Evolutionary conservation across 805 yeast species (phyloP).

Genomic region (Kockiozyma suomiensis): DNA sequence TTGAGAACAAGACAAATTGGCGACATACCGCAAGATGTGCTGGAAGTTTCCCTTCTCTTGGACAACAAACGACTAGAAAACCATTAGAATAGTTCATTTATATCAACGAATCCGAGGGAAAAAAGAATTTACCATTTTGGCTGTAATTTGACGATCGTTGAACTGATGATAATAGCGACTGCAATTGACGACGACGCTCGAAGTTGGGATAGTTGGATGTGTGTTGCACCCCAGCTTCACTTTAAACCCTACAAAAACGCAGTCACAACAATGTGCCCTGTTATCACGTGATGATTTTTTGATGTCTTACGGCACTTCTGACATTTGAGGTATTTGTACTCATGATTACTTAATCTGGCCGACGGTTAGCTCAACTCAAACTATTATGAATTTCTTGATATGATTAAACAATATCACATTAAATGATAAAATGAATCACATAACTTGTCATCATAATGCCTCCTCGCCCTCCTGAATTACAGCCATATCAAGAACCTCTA

Average conservation of each 20-base stretch:
- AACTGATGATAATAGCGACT: background rate
- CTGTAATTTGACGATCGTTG: constrained; percentile 8
- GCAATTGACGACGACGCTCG: background rate
- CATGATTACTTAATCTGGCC: background rate
- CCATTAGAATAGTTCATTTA: background rate
- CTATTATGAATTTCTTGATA: too few relatives aligned
- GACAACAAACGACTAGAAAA: constrained; percentile 84
- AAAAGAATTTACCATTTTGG: constrained; percentile 13
- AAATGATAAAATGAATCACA: background rate
- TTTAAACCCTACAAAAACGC: constrained; percentile 6
- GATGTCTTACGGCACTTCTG: background rate
- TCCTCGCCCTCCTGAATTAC: constrained; percentile 65
- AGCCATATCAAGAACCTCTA: constrained; percentile 88
- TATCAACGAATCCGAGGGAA: background rate
- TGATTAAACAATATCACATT: background rate
- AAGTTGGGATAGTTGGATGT: background rate
- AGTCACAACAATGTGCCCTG: constrained; percentile 3
- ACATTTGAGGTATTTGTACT: background rate
- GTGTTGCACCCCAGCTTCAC: background rate
- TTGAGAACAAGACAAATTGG: background rate
- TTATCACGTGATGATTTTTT: background rate
- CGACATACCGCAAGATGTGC: constrained; percentile 98
- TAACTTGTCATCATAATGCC: constrained; percentile 7
- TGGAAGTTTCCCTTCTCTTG: constrained; percentile 99
- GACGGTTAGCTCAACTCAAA: too few relatives aligned